Conservation (phyloP, 1,284 basidiomycete species). For the Coniophora puteana region DNA sequence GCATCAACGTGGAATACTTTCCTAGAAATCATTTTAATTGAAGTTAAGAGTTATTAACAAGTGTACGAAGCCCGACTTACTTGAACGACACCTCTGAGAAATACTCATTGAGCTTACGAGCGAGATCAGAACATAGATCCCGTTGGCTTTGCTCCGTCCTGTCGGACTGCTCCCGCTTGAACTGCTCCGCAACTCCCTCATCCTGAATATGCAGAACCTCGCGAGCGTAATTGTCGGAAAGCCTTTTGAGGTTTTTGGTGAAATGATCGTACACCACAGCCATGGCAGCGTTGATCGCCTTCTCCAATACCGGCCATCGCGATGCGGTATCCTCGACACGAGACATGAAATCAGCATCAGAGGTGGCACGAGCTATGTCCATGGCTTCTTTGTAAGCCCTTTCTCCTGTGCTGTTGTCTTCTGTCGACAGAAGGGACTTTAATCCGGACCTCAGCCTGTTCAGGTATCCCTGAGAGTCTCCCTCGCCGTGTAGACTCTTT, state of each 20-base stretch:
- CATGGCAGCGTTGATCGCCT: conserved; percentile 18
- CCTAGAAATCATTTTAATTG: too few species aligned
- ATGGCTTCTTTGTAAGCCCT: too few species aligned
- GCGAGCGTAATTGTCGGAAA: conserved; percentile 13
- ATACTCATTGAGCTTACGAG: conserved; percentile 6
- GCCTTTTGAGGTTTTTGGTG: conserved; percentile 14
- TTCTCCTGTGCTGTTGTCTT: too few species aligned
- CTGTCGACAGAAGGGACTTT: too few species aligned
- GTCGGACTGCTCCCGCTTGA: conserved; percentile 15
- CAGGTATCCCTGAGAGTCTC: too few species aligned
- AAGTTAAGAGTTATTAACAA: too few species aligned
- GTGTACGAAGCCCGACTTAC: too few species aligned
- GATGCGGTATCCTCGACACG: conserved; percentile 10
- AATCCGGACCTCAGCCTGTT: too few species aligned
- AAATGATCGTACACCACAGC: conserved; percentile 21
- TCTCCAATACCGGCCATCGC: conserved; percentile 14
- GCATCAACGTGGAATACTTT: too few species aligned
- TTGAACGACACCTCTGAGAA: too few species aligned
- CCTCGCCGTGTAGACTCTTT: too few species aligned
- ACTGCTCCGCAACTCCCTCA: conserved; percentile 16
- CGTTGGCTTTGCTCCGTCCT: conserved; percentile 8
- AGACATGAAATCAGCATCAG: conserved; percentile 14
- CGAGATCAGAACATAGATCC: conserved; percentile 7
- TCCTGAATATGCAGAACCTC: conserved; percentile 19
- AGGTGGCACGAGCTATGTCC: too few species aligned